Evolutionary conservation across 2,329 filamentous ascomycete genomes (phyloP).

Genomic region (Phyllosticta capitalensis): DNA sequence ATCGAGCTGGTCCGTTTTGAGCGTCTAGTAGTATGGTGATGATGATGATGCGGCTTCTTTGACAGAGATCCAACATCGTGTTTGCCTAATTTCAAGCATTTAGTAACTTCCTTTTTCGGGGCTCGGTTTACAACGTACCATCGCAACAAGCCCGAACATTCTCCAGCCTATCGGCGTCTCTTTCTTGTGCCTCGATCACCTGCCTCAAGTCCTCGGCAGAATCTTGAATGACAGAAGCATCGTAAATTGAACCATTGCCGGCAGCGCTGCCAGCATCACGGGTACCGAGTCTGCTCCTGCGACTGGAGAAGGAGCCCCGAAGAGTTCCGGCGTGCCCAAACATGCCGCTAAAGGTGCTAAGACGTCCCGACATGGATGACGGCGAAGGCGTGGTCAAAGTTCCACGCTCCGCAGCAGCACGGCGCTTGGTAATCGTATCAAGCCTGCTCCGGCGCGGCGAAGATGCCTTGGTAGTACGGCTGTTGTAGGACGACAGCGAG

Average conservation of each 20-base stretch:
- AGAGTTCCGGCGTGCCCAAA: constrained; percentile 34
- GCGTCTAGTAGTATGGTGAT: constrained; percentile 6
- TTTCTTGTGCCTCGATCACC: constrained; percentile 67
- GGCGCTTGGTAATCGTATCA: constrained; percentile 20
- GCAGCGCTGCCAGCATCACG: constrained; percentile 16
- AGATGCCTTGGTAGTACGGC: constrained; percentile 34
- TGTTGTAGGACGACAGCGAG: constrained; percentile 75
- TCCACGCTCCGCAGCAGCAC: constrained; percentile 4
- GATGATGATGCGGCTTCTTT: constrained; percentile 22
- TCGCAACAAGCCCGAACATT: constrained; percentile 97
- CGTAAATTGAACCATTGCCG: constrained; percentile 24
- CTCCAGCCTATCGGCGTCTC: constrained; percentile 71
- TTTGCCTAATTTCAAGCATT: constrained; percentile 29
- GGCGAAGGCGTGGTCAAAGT: constrained; percentile 20
- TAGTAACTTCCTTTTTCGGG: not conserved
- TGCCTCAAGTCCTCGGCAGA: constrained; percentile 69
- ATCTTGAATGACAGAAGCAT: constrained; percentile 57
- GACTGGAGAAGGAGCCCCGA: constrained; percentile 42
- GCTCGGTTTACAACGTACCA: constrained; percentile 37
- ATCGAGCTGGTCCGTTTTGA: constrained; percentile 6
- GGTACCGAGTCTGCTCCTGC: constrained; percentile 32
- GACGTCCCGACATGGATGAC: constrained; percentile 36
- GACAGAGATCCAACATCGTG: constrained; percentile 42
- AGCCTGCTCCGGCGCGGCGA: constrained; percentile 30
- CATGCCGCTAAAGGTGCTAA: constrained; percentile 36